Evolutionary conservation across 306 rosid genomes (phyloP), one percentile per base, ranked within the genome.

Genomic region (Dalbergia oliveri): DNA sequence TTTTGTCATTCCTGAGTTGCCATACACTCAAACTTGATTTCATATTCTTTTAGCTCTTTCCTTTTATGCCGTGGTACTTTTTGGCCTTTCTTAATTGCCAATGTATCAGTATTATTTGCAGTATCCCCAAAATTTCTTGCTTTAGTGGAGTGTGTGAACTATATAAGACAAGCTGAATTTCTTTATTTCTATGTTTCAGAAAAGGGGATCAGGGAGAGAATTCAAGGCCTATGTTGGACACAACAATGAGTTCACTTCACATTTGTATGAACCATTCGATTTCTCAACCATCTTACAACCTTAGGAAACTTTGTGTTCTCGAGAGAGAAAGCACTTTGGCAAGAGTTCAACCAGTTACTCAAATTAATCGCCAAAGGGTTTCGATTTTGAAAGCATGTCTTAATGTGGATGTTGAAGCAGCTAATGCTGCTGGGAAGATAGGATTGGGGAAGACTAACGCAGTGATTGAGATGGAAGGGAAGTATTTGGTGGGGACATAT

Each of bases 401-500:
- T 18, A 86, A 80, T 58, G 76, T 78, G 57, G 82, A 63, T 13
- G 86, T 66, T 80, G 84, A 73, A 59, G 79, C 77, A 11, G 66
- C 80, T 64, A 77, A 18, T 13, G 66, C 79, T 13, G 66, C 79
- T 61, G 72, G 18, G 60, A 85, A 85, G 58, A 9, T 16, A 0
- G 80, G 69, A 75, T 4, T 57, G 44, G 47, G 61, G 84, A 84
- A 75, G 67, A 75, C 84, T 44, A 79, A 75, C 74, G 90, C 80
- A 72, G 89, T 95, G 83, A 88, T 93, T 44, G 97, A 91, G 83
- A 34, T 65, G 26, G 99, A 95, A 77, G 88, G 69, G 11, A 89
- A 83, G 81, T 83, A 72, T 23, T 60, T 93, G 51, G 97, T 95
- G 63, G 93, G 94, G 39, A 95, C 98, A 5, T 95, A 91, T 63